Evolutionary conservation across 805 yeast genomes (phyloP).

Genomic region (Metschnikowia gruessii): DNA sequence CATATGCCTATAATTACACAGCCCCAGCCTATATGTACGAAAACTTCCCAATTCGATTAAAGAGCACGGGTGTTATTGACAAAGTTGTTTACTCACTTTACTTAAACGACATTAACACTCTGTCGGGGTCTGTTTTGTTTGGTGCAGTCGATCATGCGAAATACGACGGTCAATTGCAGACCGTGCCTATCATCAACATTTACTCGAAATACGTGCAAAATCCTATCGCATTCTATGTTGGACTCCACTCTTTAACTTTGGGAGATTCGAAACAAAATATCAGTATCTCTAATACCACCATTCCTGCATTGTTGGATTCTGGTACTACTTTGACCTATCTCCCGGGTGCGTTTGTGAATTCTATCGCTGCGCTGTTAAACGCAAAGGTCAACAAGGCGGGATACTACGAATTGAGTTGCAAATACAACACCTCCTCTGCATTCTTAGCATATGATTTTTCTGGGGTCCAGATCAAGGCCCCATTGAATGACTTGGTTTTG

Average conservation of each 20-base stretch:
- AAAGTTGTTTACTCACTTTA: slow-evolving; percentile 61
- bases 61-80: slow-evolving; percentile 52
- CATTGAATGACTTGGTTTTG: too few species aligned
- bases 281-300: not conserved
- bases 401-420: too few species aligned
- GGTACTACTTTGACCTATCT: slow-evolving; percentile 51
- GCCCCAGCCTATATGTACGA: not conserved
- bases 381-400: slow-evolving; percentile 44
- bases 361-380: slow-evolving; percentile 26
- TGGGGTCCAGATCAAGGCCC: too few species aligned
- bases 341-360: slow-evolving; percentile 31
- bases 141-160: slow-evolving; percentile 14
- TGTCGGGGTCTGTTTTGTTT: slow-evolving; percentile 24
- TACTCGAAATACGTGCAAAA: slow-evolving; percentile 10
- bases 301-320: slow-evolving; percentile 40
- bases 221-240: slow-evolving; percentile 49
- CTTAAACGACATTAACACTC: slow-evolving; percentile 29
- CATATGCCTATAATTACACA: not conserved
- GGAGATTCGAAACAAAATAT: not conserved
- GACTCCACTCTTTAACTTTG: too few species aligned
- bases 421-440: too few species aligned
- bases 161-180: slow-evolving; percentile 12
- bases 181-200: slow-evolving; percentile 45
- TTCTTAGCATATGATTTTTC: too few species aligned
- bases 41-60: slow-evolving; percentile 31